phyloP scores from a whole-genome alignment of 2,329 filamentous ascomycete genomes.

The Sporothrix humicola region DNA sequence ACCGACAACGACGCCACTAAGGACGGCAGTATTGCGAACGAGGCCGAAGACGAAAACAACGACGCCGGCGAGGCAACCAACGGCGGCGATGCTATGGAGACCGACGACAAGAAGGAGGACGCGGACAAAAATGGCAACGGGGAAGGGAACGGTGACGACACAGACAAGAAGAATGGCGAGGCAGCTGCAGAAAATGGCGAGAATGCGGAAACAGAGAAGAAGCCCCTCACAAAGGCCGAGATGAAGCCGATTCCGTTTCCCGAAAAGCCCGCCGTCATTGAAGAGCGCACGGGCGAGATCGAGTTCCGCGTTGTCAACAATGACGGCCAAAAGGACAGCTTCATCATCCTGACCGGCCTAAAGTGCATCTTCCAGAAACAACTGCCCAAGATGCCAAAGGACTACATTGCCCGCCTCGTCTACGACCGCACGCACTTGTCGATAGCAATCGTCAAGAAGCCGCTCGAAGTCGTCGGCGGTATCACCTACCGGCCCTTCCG shows the following conservation, averaged over 20 bases:
- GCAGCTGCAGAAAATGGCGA: background rate
- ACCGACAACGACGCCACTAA: background rate
- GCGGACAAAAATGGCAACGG: too few species aligned
- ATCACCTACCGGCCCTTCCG: conserved; percentile 97
- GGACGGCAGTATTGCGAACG: background rate
- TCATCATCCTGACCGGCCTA: conserved; percentile 91
- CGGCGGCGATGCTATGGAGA: background rate
- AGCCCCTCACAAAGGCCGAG: background rate
- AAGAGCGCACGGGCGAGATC: conserved; percentile 92
- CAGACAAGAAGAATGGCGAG: background rate
- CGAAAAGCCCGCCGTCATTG: conserved; percentile 91
- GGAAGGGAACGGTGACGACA: background rate
- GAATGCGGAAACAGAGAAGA: background rate
- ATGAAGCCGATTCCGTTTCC: conserved; percentile 80
- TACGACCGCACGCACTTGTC: conserved; percentile 96
- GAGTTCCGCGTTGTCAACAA: conserved; percentile 99
- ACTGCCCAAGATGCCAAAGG: conserved; percentile 98
- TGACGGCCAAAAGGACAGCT: conserved; percentile 82
- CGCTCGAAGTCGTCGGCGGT: conserved; percentile 91
- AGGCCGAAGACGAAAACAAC: background rate
- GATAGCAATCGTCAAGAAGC: conserved; percentile 97
- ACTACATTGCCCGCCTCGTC: conserved; percentile 95
- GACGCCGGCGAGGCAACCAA: background rate
- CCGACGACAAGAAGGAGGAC: background rate
- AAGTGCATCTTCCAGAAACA: conserved; percentile 99